These are phyloP conservation scores for Hypoxylon cercidicola DNA, from an alignment of 495 filamentous ascomycete species.

Conservation along the genomic window DNA sequence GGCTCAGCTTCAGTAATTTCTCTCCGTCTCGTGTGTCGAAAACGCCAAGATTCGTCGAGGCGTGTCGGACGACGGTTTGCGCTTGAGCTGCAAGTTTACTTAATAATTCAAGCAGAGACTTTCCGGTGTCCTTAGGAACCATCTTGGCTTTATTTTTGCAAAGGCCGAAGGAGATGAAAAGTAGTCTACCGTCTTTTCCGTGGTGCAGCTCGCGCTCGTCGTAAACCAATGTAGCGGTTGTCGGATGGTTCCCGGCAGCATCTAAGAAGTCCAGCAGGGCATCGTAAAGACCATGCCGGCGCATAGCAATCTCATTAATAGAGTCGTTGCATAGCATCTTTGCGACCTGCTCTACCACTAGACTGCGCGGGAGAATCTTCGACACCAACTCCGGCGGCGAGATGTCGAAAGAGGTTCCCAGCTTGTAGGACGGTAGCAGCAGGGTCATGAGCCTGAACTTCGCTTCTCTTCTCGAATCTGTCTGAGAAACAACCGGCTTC, in stretches of 20 bases:
- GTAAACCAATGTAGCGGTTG: slow-evolving; percentile 27
- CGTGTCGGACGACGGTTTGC: slow-evolving; percentile 26
- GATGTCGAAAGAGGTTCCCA: slow-evolving; percentile 22
- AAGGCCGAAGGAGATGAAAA: slow-evolving; percentile 9
- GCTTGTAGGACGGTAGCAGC: slow-evolving; percentile 17
- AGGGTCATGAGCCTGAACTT: slow-evolving; percentile 26
- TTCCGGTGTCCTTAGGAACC: slow-evolving; percentile 26
- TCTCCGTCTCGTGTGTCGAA: slow-evolving; percentile 24
- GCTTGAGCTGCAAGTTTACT: slow-evolving; percentile 25
- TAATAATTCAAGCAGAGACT: slow-evolving; percentile 23
- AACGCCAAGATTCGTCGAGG: slow-evolving; percentile 5
- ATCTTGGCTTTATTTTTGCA: slow-evolving; percentile 10
- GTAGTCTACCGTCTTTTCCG: slow-evolving; percentile 18
- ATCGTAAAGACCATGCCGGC: slow-evolving; percentile 22
- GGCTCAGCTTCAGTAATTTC: slow-evolving; percentile 26
- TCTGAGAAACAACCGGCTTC: neutral
- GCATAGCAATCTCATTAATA: slow-evolving; percentile 42
- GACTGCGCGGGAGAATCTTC: slow-evolving; percentile 47
- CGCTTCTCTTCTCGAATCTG: neutral
- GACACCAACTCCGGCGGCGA: slow-evolving; percentile 27
- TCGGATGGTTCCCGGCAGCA: slow-evolving; percentile 28
- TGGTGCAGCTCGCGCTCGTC: slow-evolving; percentile 37
- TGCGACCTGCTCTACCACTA: slow-evolving; percentile 43
- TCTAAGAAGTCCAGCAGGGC: slow-evolving; percentile 47
- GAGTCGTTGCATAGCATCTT: slow-evolving; percentile 44